Percentiles rank a stretch among this genome's conserved stretches.
These are phyloP conservation scores for Penicillium pulvis DNA, from an alignment of 495 filamentous ascomycete species.

Conservation along the genomic window DNA sequence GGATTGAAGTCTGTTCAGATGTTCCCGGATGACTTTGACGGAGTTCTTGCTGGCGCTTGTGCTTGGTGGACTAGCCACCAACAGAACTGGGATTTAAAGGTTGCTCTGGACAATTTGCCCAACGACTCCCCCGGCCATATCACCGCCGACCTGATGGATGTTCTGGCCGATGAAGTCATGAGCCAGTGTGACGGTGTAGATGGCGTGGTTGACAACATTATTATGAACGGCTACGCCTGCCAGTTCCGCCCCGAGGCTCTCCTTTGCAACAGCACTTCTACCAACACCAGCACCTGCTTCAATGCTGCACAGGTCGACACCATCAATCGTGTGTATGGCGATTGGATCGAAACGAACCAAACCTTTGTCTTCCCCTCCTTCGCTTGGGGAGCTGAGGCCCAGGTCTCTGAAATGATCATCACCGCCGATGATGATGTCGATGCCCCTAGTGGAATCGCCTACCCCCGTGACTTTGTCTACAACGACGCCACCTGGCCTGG, in stretches of 20 bases:
- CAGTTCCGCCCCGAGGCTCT: background rate
- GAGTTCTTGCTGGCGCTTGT: background rate
- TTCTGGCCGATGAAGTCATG: background rate
- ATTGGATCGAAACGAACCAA: no score
- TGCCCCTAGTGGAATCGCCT: no score
- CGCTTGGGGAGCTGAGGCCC: no score
- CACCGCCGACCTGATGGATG: no score
- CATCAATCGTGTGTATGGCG: background rate
- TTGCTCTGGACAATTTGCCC: background rate
- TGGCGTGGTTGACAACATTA: background rate
- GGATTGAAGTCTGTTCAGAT: conserved; percentile 55
- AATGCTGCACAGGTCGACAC: background rate
- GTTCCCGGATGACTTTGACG: conserved; percentile 46
- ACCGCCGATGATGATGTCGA: no score
- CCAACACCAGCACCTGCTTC: background rate
- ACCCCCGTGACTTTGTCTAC: no score
- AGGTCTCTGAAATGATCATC: no score
- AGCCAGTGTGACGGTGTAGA: background rate
- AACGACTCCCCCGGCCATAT: no score
- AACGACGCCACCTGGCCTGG: no score
- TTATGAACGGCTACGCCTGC: background rate
- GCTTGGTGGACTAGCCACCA: conserved; percentile 1
- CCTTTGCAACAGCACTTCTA: background rate
- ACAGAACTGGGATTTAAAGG: background rate
- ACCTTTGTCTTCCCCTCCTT: no score